Evolutionary conservation across 805 yeast species (phyloP).

Genomic region (Lipomyces yamanashiensis): DNA sequence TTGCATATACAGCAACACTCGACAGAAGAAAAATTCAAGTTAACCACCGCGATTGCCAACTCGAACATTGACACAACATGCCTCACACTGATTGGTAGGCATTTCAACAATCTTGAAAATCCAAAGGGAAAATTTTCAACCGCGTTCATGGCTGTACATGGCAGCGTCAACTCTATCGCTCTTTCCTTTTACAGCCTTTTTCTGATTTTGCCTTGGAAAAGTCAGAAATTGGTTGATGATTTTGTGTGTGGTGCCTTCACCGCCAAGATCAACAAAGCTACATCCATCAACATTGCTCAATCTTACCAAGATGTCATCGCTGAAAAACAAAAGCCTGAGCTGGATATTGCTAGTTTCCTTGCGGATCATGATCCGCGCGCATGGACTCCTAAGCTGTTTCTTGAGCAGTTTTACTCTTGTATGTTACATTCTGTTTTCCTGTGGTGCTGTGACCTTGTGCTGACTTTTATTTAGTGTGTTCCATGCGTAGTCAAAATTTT

Average conservation of each 20-base stretch:
- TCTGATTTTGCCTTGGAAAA: background rate
- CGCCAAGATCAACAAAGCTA: background rate
- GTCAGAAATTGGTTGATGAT: background rate
- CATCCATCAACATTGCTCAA: background rate
- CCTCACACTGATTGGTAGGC: background rate
- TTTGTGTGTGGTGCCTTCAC: background rate
- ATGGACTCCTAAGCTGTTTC: background rate
- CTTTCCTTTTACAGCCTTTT: background rate
- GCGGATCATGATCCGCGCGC: conserved; percentile 3
- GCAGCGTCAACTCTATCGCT: no score
- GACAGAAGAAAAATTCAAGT: background rate
- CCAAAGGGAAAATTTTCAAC: no score
- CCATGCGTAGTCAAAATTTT: background rate
- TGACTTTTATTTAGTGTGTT: no score
- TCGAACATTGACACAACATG: background rate
- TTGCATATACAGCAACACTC: background rate
- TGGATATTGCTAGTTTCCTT: background rate
- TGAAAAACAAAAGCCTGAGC: background rate
- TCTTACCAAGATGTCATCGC: no score
- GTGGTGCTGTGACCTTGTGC: background rate
- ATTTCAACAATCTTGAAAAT: background rate
- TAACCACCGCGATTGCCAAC: background rate
- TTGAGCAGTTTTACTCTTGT: conserved; percentile 1
- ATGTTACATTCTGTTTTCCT: background rate
- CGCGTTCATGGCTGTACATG: no score